A percentile compares a stretch with the other conserved stretches of the same genome.
Conservation (phyloP, 139 green algal species). For the Bryopsis sp. region DNA sequence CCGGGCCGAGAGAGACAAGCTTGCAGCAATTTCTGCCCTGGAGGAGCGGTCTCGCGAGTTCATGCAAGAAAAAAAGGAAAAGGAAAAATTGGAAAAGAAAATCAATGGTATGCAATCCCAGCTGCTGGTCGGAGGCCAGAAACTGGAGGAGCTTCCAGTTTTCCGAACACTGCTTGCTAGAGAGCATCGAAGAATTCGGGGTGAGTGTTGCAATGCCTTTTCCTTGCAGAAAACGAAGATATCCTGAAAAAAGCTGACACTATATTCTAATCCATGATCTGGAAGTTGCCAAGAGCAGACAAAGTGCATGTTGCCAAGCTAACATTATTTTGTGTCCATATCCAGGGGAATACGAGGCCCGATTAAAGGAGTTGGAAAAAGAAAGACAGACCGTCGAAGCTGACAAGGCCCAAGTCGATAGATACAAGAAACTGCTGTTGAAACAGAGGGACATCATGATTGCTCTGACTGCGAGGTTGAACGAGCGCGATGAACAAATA, state of each 20-base stretch:
- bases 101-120: conserved; percentile 76
- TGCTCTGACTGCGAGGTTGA: conserved; percentile 80
- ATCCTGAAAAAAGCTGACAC: too few relatives aligned
- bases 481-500: conserved; percentile 88
- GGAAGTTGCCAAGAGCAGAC: not conserved
- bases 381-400: conserved; percentile 64
- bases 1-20: conserved; percentile 88
- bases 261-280: too few relatives aligned
- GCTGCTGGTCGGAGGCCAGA: conserved; percentile 68
- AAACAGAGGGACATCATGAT: conserved; percentile 99
- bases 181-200: conserved; percentile 12
- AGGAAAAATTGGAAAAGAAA: conserved; percentile 55
- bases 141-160: conserved; percentile 15
- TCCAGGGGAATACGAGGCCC: conserved; percentile 73
- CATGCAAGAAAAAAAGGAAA: conserved; percentile 77
- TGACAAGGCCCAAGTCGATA: conserved; percentile 72
- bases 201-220: not conserved
- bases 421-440: conserved; percentile 85
- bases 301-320: conserved; percentile 3
- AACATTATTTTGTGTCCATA: not conserved
- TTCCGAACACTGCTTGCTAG: conserved; percentile 10
- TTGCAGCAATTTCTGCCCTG: conserved; percentile 84
- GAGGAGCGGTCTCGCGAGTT: conserved; percentile 77
- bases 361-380: conserved; percentile 69
- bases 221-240: too few relatives aligned